Percentiles rank a stretch among this genome's conserved stretches.
These are phyloP conservation scores for Chloranthus sessilifolius DNA, from an alignment of 164 flowering plant genomes.

Conservation along the genomic window DNA sequence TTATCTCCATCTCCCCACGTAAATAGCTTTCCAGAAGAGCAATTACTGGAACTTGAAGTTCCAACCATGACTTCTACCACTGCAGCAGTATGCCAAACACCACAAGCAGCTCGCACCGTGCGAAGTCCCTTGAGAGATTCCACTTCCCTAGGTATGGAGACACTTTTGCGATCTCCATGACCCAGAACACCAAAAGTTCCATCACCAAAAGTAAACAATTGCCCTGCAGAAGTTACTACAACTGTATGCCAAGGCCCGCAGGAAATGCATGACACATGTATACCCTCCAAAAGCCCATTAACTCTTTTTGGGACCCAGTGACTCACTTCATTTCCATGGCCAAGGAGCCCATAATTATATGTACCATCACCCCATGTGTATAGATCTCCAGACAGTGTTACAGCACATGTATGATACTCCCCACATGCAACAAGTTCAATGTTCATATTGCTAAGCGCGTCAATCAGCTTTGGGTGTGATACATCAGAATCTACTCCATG, in stretches of 20 bases:
- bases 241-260: conserved; percentile 99
- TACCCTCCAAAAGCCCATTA: conserved; percentile 92
- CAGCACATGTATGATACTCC: conserved; percentile 93
- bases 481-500: conserved; percentile 98
- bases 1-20: conserved; percentile 99
- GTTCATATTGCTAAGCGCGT: conserved; percentile 66
- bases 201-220: conserved; percentile 95
- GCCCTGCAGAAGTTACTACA: conserved; percentile 95
- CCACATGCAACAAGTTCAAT: conserved; percentile 97
- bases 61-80: conserved; percentile 98
- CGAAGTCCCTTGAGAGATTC: conserved; percentile 95
- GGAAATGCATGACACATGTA: conserved; percentile 85
- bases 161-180: conserved; percentile 87
- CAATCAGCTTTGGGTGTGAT: conserved; percentile 88
- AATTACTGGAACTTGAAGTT: conserved; percentile 86
- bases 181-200: conserved; percentile 98
- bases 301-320: conserved; percentile 97
- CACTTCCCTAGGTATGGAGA: conserved; percentile 86
- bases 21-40: conserved; percentile 90
- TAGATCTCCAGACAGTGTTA: conserved; percentile 94
- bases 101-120: conserved; percentile 95
- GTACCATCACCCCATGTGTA: conserved; percentile 98
- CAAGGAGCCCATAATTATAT: conserved; percentile 84
- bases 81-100: conserved; percentile 99
- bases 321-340: conserved; percentile 94